A percentile compares a stretch with the other conserved stretches of the same genome.
These are phyloP conservation scores for Yamadazyma buinensis DNA, from an alignment of 1,139 yeast genomes.

Conservation along the genomic window DNA sequence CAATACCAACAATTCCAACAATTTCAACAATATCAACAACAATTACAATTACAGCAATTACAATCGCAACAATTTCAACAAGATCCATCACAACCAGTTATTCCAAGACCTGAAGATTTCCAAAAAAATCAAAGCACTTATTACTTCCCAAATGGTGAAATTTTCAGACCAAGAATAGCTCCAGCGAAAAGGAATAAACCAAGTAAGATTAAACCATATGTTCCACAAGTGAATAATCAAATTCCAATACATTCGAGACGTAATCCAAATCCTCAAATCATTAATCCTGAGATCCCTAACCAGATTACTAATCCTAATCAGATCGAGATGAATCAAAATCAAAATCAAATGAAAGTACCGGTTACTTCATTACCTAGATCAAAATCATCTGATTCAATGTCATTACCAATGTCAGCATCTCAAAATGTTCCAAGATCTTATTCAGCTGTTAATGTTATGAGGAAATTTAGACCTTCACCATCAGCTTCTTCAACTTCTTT, in stretches of 20 bases:
- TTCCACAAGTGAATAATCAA: constrained; percentile 4
- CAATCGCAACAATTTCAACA: neutral
- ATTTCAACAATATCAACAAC: neutral
- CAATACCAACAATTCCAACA: neutral
- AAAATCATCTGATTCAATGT: too few relatives aligned
- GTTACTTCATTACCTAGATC: neutral
- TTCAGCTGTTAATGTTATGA: constrained; percentile 13
- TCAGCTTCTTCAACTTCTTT: too few relatives aligned
- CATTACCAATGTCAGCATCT: neutral
- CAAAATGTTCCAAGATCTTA: constrained; percentile 13
- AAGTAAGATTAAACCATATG: constrained; percentile 17
- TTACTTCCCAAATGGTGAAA: constrained; percentile 54
- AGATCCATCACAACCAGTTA: neutral
- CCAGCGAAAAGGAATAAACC: constrained; percentile 39
- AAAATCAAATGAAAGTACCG: constrained; percentile 5
- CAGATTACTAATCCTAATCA: too few relatives aligned
- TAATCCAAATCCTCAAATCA: too few relatives aligned
- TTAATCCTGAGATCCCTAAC: too few relatives aligned
- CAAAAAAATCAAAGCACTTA: constrained; percentile 28
- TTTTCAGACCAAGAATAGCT: constrained; percentile 44
- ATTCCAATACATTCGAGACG: too few relatives aligned
- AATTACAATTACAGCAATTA: neutral
- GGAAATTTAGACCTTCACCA: too few relatives aligned
- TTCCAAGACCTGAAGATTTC: constrained; percentile 6
- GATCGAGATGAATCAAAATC: constrained; percentile 8